phyloP scores from a whole-genome alignment of 2,329 filamentous ascomycete genomes.

The Venturia effusa region DNA sequence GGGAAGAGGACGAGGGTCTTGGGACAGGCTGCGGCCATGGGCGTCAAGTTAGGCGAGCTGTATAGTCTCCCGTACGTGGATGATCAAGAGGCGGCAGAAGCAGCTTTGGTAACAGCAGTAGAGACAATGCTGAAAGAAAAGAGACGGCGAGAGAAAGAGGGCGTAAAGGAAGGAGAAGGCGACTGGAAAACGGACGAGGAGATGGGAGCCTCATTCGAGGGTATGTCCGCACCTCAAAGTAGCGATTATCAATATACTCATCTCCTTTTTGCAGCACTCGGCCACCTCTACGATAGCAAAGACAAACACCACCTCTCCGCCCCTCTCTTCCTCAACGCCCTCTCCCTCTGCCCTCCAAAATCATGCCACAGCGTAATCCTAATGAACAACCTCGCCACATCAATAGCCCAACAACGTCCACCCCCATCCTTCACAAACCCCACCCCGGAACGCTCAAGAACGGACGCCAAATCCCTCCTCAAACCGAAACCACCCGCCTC shows the following conservation, averaged over 20 bases:
- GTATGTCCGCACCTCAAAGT: constrained; percentile 29
- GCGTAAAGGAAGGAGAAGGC: constrained; percentile 58
- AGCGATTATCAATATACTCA: constrained; percentile 28
- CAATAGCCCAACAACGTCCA: constrained; percentile 54
- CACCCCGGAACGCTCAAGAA: constrained; percentile 15
- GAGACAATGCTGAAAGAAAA: constrained; percentile 69
- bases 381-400: constrained; percentile 75
- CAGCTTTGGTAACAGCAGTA: constrained; percentile 67
- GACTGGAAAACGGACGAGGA: constrained; percentile 61
- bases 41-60: constrained; percentile 74
- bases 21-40: constrained; percentile 62
- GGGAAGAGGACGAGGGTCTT: constrained; percentile 54
- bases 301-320: constrained; percentile 71
- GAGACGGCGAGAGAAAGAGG: constrained; percentile 53
- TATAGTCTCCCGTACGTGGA: constrained; percentile 69
- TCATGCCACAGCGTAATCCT: constrained; percentile 72
- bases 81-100: constrained; percentile 63
- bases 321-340: constrained; percentile 76
- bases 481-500: constrained; percentile 25
- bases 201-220: constrained; percentile 63
- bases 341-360: constrained; percentile 52
- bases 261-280: constrained; percentile 51
- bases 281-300: constrained; percentile 61
- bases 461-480: constrained; percentile 20
- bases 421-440: constrained; percentile 5